Conservation (phyloP, 2,329 filamentous ascomycete species). For the Acephala macrosclerotiorum region DNA sequence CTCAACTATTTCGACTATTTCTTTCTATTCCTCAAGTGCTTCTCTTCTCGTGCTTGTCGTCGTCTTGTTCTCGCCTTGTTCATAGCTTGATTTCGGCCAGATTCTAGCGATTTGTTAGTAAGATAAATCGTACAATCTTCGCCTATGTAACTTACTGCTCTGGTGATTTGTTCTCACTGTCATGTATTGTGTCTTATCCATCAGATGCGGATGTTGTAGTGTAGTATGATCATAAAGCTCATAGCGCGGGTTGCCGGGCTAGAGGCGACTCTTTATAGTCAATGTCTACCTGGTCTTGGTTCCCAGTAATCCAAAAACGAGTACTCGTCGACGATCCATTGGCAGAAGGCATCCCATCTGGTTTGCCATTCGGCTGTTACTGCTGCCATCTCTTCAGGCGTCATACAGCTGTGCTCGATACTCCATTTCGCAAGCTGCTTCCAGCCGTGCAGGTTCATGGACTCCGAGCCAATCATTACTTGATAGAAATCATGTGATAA, state of each 20-base stretch:
- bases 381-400: conserved; percentile 48
- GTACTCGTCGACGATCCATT: conserved; percentile 56
- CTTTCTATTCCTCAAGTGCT: not conserved
- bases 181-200: not conserved
- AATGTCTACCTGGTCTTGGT: conserved; percentile 29
- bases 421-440: conserved; percentile 72
- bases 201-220: not conserved
- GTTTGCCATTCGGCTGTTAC: conserved; percentile 56
- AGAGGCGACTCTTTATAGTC: conserved; percentile 19
- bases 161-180: not conserved
- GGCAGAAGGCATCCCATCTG: conserved; percentile 66
- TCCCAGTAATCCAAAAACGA: conserved; percentile 28
- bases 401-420: conserved; percentile 65
- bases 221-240: not conserved
- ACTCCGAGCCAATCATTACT: conserved; percentile 70
- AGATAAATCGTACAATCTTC: too few species aligned
- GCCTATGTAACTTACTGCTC: not conserved
- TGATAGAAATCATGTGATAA: conserved; percentile 82
- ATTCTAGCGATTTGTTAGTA: not conserved
- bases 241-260: not conserved
- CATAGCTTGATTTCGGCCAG: too few species aligned
- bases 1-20: not conserved
- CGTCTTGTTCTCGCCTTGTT: too few species aligned
- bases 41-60: not conserved
- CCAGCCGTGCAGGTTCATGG: conserved; percentile 75